A percentile compares a stretch with the other conserved stretches of the same genome.
Conservation (phyloP, 164 flowering plant species). For the Vitis labrusca region DNA sequence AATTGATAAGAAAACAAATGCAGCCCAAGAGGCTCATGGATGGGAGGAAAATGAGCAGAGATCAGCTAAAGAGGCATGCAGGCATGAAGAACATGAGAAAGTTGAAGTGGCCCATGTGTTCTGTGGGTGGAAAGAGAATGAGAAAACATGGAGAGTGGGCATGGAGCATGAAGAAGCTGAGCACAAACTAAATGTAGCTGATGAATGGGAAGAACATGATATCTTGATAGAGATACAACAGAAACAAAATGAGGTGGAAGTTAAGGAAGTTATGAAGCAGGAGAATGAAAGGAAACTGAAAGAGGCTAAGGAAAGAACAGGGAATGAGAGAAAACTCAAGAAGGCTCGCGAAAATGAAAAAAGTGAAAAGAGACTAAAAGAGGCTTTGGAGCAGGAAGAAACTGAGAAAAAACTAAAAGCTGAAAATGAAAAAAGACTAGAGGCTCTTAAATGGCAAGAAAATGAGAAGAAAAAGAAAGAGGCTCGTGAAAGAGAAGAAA, state of each 20-base stretch:
- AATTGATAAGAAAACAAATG: conserved; percentile 16
- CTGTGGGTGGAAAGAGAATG: conserved; percentile 15
- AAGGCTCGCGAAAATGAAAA: conserved; percentile 11
- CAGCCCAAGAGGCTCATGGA: conserved; percentile 20
- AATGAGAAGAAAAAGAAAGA: conserved; percentile 21
- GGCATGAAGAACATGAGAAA: conserved; percentile 25
- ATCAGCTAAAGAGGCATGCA: conserved; percentile 11
- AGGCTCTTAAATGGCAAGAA: conserved; percentile 12
- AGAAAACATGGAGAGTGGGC: conserved; percentile 11
- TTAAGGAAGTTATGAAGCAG: conserved; percentile 8
- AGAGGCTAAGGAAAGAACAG: conserved; percentile 15
- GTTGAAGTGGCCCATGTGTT: conserved; percentile 16
- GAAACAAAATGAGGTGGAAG: conserved; percentile 6
- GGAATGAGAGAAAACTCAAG: conserved; percentile 16
- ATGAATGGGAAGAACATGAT: conserved; percentile 3
- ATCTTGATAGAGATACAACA: too few relatives aligned
- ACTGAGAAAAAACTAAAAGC: conserved; percentile 12
- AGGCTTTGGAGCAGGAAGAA: conserved; percentile 16
- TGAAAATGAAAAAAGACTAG: background rate
- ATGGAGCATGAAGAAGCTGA: conserved; percentile 10
- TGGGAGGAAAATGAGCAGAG: conserved; percentile 19
- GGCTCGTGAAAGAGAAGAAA: conserved; percentile 18
- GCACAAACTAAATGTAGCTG: conserved; percentile 14
- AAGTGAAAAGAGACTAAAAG: conserved; percentile 4
- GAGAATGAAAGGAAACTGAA: conserved; percentile 15